Conservation (phyloP, 2,329 filamentous ascomycete species). For the Akanthomyces dipterigenus region DNA sequence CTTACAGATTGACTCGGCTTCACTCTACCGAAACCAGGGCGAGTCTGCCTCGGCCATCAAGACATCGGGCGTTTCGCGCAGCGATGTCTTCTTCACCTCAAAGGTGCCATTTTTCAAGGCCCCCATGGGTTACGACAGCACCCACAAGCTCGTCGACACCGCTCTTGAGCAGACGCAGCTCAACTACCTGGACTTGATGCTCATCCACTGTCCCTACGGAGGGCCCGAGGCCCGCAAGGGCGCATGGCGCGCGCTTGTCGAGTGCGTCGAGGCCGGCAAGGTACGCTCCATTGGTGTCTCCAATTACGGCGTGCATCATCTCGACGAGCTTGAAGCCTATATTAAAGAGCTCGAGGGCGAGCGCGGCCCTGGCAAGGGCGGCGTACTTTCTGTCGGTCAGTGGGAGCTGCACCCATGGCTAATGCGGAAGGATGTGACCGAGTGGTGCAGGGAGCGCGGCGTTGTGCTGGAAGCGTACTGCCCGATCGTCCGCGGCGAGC, state of each 20-base stretch:
- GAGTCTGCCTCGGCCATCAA: constrained; percentile 40
- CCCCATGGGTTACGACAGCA: constrained; percentile 50
- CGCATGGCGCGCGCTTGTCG: constrained; percentile 57
- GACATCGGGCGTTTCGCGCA: constrained; percentile 34
- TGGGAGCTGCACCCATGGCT: constrained; percentile 91
- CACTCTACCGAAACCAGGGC: constrained; percentile 45
- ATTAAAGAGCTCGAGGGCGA: constrained; percentile 55
- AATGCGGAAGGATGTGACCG: constrained; percentile 66
- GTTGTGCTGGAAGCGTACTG: constrained; percentile 59
- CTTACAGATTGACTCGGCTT: constrained; percentile 45
- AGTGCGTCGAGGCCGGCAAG: constrained; percentile 54
- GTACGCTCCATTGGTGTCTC: constrained; percentile 56
- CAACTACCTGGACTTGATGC: constrained; percentile 60
- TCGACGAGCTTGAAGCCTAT: constrained; percentile 53
- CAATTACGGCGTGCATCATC: constrained; percentile 58
- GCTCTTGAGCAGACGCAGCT: constrained; percentile 57
- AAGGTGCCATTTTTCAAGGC: constrained; percentile 40
- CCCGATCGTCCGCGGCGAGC: constrained; percentile 58
- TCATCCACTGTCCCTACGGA: constrained; percentile 56
- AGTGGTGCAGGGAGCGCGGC: constrained; percentile 63
- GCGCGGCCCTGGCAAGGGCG: constrained; percentile 54
- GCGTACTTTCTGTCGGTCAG: constrained; percentile 75
- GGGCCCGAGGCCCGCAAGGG: constrained; percentile 49
- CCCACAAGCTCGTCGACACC: constrained; percentile 56
- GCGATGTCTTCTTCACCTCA: constrained; percentile 49